Percentiles rank a stretch among this genome's conserved stretches.
Conservation (phyloP, 1,284 basidiomycete species). For the Flammula alnicola region DNA sequence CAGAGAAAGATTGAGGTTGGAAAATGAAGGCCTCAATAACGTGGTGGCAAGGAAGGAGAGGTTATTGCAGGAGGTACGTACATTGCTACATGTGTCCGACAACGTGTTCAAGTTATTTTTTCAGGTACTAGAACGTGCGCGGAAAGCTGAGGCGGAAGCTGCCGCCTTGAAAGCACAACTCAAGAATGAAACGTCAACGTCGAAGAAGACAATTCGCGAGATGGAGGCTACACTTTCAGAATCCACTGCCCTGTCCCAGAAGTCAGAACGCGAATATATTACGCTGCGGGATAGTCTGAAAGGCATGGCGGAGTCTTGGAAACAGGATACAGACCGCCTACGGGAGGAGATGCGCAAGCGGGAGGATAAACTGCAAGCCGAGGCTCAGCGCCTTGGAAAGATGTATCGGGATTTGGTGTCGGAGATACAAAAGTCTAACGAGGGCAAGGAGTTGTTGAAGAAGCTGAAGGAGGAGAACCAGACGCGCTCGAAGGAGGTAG, state of each 20-base stretch:
- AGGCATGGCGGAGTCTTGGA: slow-evolving; percentile 69
- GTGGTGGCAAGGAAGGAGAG: slow-evolving; percentile 87
- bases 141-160: slow-evolving; percentile 81
- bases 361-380: slow-evolving; percentile 66
- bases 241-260: slow-evolving; percentile 75
- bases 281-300: slow-evolving; percentile 77
- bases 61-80: slow-evolving; percentile 74
- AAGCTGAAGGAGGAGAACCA: slow-evolving; percentile 44
- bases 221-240: slow-evolving; percentile 75
- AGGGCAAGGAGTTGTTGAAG: slow-evolving; percentile 53
- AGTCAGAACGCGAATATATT: slow-evolving; percentile 78
- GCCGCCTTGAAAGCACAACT: slow-evolving; percentile 66
- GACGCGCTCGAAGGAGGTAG: slow-evolving; percentile 51
- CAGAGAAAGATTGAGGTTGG: slow-evolving; percentile 76
- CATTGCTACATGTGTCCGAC: not conserved
- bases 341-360: slow-evolving; percentile 71
- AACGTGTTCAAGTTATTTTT: too few species aligned
- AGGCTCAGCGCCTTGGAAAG: slow-evolving; percentile 65
- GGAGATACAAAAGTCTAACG: slow-evolving; percentile 58
- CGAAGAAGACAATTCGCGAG: slow-evolving; percentile 76
- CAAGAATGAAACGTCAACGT: slow-evolving; percentile 70
- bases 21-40: slow-evolving; percentile 86
- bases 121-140: slow-evolving; percentile 80
- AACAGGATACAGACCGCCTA: slow-evolving; percentile 66
- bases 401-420: slow-evolving; percentile 67